Conservation (phyloP, 2,329 filamentous ascomycete genomes). For the Teratosphaeria zuluensis region DNA sequence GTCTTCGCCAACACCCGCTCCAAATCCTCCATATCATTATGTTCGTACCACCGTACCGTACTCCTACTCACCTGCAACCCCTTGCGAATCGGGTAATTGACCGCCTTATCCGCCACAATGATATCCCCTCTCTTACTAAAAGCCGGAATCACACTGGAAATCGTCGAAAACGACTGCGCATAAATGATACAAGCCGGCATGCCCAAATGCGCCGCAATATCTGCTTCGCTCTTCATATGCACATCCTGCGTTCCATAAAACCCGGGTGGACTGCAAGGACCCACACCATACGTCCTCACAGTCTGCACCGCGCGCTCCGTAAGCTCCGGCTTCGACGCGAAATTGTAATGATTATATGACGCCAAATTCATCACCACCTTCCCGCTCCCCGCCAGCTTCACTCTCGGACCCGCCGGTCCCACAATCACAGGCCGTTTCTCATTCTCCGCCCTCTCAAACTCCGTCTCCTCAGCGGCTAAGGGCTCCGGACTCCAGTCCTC, state of each 20-base stretch:
- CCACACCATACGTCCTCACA: conserved; percentile 88
- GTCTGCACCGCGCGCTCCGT: conserved; percentile 94
- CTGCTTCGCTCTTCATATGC: conserved; percentile 91
- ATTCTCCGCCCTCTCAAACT: conserved; percentile 69
- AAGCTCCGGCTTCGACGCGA: conserved; percentile 81
- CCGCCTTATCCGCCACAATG: conserved; percentile 87
- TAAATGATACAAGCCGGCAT: conserved; percentile 88
- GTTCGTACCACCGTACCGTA: conserved; percentile 86
- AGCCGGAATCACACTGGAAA: conserved; percentile 90
- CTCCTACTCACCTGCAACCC: conserved; percentile 88
- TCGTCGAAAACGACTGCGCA: conserved; percentile 90
- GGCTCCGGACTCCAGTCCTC: conserved; percentile 96
- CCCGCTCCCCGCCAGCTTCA: conserved; percentile 58
- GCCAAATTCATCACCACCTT: conserved; percentile 85
- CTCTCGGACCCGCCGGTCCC: conserved; percentile 81
- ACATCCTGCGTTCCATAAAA: conserved; percentile 99
- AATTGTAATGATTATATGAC: conserved; percentile 96
- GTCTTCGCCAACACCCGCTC: conserved; percentile 77
- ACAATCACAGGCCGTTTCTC: conserved; percentile 82
- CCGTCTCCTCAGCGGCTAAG: conserved; percentile 63
- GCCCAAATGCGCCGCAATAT: conserved; percentile 83
- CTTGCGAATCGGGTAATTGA: conserved; percentile 90
- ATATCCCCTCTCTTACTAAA: conserved; percentile 97
- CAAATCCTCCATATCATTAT: conserved; percentile 91
- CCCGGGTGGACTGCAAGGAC: conserved; percentile 89